A percentile compares a stretch with the other conserved stretches of the same genome.
phyloP scores from a whole-genome alignment of 2,329 filamentous ascomycete species.

The Aspergillus sp. region DNA sequence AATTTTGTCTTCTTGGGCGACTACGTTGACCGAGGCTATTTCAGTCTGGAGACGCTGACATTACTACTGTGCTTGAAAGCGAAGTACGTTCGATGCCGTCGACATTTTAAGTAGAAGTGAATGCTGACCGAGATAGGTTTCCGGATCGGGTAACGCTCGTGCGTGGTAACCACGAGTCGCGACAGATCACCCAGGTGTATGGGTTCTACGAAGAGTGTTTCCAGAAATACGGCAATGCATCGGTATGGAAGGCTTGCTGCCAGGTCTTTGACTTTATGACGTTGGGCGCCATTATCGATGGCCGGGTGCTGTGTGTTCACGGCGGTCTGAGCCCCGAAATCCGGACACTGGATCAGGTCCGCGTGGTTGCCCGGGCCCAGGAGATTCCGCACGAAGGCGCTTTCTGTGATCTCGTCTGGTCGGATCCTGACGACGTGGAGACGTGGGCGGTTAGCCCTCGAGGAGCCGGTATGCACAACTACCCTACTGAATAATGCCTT shows the following conservation, averaged over 20 bases:
- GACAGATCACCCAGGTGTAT: conserved; percentile 75
- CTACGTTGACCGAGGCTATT: conserved; percentile 73
- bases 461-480: conserved; percentile 56
- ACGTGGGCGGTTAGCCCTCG: conserved; percentile 68
- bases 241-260: conserved; percentile 76
- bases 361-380: conserved; percentile 69
- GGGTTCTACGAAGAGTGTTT: conserved; percentile 77
- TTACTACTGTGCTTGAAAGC: conserved; percentile 70
- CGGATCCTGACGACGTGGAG: conserved; percentile 68
- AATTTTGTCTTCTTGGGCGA: conserved; percentile 73
- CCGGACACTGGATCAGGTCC: conserved; percentile 70
- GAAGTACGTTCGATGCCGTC: conserved; percentile 37
- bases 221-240: conserved; percentile 73
- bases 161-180: conserved; percentile 72
- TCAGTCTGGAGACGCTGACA: conserved; percentile 71
- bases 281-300: conserved; percentile 70
- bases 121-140: conserved; percentile 47
- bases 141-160: conserved; percentile 71
- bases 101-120: not conserved
- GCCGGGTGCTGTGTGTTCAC: conserved; percentile 70
- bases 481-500: not conserved
- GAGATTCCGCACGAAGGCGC: conserved; percentile 76
- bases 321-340: conserved; percentile 71
- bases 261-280: conserved; percentile 77
- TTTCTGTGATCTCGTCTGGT: conserved; percentile 75